phyloP scores from a whole-genome alignment of 208 protist genomes.

The Acanthamoeba lenticulata region DNA sequence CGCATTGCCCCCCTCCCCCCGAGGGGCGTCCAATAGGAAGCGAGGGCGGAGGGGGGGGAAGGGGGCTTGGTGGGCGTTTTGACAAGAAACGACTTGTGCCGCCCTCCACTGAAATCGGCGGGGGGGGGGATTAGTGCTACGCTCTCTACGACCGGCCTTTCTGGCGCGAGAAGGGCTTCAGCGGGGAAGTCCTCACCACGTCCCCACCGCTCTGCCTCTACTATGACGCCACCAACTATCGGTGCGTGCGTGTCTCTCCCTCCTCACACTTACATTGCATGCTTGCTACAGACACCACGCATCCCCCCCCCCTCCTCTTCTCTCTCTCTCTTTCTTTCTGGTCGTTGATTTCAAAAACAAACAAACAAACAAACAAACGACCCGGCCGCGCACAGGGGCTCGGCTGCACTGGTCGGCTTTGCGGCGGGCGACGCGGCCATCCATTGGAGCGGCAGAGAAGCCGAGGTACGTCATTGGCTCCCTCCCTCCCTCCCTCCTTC shows the following conservation, averaged over 20 bases:
- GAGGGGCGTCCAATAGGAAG: too few species aligned
- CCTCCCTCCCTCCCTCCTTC: not conserved
- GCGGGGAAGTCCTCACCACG: slow-evolving; percentile 41
- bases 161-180: slow-evolving; percentile 34
- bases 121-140: not conserved
- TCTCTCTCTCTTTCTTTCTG: not conserved
- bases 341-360: too few species aligned
- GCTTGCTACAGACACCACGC: not conserved
- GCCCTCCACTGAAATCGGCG: not conserved
- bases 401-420: slow-evolving; percentile 32
- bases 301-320: not conserved
- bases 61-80: not conserved
- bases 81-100: not conserved
- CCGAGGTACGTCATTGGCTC: not conserved
- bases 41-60: too few species aligned
- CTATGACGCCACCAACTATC: slow-evolving; percentile 54
- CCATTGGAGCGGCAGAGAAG: slow-evolving; percentile 30
- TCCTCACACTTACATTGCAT: not conserved
- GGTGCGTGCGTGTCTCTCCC: not conserved
- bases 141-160: slow-evolving; percentile 18
- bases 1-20: too few species aligned
- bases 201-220: slow-evolving; percentile 8
- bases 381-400: not conserved
- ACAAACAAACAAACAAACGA: not conserved
- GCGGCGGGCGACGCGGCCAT: slow-evolving; percentile 20